These are phyloP conservation scores for Penicillium ochrochloron DNA, from an alignment of 495 filamentous ascomycete species.

Conservation along the genomic window DNA sequence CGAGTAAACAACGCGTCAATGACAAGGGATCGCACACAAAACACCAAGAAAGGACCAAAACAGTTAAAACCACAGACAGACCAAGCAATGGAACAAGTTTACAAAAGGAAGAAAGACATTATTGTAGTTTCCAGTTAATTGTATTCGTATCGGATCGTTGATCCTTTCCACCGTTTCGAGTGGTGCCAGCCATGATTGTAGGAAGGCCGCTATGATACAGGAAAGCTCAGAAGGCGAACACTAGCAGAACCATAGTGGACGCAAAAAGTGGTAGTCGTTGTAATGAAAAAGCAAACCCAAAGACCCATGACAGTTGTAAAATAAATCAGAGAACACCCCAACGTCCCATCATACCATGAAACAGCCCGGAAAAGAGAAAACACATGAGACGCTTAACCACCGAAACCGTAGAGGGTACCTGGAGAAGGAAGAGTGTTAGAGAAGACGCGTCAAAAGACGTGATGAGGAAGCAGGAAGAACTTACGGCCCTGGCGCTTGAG, in stretches of 20 bases:
- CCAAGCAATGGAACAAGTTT: neutral
- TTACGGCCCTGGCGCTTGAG: constrained; percentile 93
- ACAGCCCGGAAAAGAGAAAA: constrained; percentile 45
- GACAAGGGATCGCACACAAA: too few species aligned
- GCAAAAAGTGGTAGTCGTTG: constrained; percentile 49
- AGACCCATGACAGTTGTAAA: constrained; percentile 54
- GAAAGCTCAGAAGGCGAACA: constrained; percentile 49
- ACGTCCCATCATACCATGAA: constrained; percentile 57
- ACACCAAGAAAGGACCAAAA: neutral
- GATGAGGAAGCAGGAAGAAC: constrained; percentile 27
- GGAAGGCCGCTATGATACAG: constrained; percentile 56
- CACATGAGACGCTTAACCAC: constrained; percentile 73
- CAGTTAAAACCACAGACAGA: neutral
- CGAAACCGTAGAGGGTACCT: constrained; percentile 96
- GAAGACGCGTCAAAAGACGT: constrained; percentile 29
- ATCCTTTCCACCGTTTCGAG: constrained; percentile 39
- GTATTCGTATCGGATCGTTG: constrained; percentile 51
- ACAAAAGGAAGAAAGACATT: constrained; percentile 2
- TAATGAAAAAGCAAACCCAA: constrained; percentile 49
- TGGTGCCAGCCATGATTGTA: constrained; percentile 48
- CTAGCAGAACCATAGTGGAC: constrained; percentile 52
- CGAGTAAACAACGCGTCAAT: neutral
- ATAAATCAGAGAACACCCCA: constrained; percentile 57
- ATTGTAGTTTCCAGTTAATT: constrained; percentile 38
- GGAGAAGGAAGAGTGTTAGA: constrained; percentile 5